Conservation (phyloP, 2,329 filamentous ascomycete genomes). For the Bisporella sp. region DNA sequence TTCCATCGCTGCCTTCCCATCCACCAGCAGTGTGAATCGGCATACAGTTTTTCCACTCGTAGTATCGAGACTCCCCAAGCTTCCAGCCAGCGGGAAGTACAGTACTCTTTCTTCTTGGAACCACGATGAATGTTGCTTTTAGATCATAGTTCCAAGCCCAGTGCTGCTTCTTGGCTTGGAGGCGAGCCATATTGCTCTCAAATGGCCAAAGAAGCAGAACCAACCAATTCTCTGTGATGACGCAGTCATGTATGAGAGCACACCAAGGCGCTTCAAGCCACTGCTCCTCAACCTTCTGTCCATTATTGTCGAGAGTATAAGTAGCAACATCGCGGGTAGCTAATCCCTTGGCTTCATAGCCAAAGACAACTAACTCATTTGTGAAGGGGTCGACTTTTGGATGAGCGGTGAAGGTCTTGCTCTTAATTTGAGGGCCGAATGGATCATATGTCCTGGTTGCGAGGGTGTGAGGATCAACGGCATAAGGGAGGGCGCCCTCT, state of each 20-base stretch:
- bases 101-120: constrained; percentile 40
- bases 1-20: constrained; percentile 32
- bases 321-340: constrained; percentile 36
- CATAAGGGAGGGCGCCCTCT: constrained; percentile 43
- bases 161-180: constrained; percentile 39
- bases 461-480: constrained; percentile 38
- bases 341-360: constrained; percentile 39
- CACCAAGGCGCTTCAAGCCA: constrained; percentile 41
- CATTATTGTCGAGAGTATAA: constrained; percentile 36
- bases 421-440: constrained; percentile 39
- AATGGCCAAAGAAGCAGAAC: constrained; percentile 19
- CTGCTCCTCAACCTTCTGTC: constrained; percentile 35
- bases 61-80: constrained; percentile 17
- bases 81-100: constrained; percentile 25
- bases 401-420: constrained; percentile 42
- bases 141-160: constrained; percentile 45
- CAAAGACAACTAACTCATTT: constrained; percentile 43
- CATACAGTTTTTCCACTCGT: constrained; percentile 25
- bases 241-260: constrained; percentile 45
- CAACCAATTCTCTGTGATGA: constrained; percentile 36
- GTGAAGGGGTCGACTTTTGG: constrained; percentile 44
- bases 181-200: constrained; percentile 34
- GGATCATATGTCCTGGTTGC: constrained; percentile 36
- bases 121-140: constrained; percentile 46
- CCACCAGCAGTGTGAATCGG: constrained; percentile 34